A percentile compares a stretch with the other conserved stretches of the same genome.
These are phyloP conservation scores for Hypericum androsaemum DNA, from an alignment of 345 rosid genomes.

Conservation along the genomic window DNA sequence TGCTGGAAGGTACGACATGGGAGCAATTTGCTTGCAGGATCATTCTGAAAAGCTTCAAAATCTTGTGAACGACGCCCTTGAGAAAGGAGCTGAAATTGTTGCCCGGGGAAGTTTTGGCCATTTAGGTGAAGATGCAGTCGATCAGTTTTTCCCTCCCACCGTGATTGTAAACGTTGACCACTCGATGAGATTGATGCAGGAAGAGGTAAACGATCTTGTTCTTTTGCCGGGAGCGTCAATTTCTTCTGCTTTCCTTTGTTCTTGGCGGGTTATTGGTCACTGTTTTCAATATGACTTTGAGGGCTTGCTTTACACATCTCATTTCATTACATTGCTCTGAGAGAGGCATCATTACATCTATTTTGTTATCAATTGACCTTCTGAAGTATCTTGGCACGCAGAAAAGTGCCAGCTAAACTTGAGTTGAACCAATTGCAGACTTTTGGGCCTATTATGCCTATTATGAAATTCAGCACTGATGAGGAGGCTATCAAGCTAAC, in stretches of 20 bases:
- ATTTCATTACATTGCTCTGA: too few species aligned
- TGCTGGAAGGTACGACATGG: constrained; percentile 88
- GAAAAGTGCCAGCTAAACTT: constrained; percentile 1
- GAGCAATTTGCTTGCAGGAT: constrained; percentile 91
- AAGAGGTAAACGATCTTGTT: constrained; percentile 52
- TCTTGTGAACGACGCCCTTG: constrained; percentile 79
- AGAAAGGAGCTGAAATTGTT: constrained; percentile 80
- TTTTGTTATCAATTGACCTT: constrained; percentile 4
- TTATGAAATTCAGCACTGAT: constrained; percentile 82
- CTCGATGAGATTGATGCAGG: constrained; percentile 87
- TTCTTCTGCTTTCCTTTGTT: not conserved
- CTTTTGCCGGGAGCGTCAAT: not conserved
- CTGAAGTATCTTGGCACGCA: too few species aligned
- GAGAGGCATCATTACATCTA: not conserved
- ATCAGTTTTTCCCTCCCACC: constrained; percentile 92
- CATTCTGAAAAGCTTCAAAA: constrained; percentile 83
- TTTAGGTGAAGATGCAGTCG: constrained; percentile 84
- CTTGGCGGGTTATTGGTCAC: too few species aligned
- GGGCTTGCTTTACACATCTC: too few species aligned
- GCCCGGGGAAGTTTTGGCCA: constrained; percentile 95
- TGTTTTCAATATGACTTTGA: too few species aligned
- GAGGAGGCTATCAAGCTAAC: constrained; percentile 86
- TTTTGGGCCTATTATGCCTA: constrained; percentile 97
- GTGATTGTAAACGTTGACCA: constrained; percentile 75
- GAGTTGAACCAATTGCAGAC: constrained; percentile 39